phyloP scores from a whole-genome alignment of 371 early-diverging fungal genomes.

The Phascolomyces articulosus region DNA sequence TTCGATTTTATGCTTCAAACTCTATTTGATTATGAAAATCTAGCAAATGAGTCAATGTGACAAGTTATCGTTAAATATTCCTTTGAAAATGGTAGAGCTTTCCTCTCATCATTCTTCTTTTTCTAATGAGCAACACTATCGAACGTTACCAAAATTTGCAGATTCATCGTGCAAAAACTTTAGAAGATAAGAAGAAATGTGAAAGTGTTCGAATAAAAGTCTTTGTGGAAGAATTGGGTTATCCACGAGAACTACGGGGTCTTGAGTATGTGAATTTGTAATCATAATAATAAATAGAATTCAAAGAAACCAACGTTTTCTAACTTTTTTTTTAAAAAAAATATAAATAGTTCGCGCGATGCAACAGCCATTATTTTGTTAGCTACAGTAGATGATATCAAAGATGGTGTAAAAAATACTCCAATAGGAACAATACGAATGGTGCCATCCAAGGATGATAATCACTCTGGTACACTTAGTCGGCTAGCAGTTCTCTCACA shows the following conservation, averaged over 20 bases:
- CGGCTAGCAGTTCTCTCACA: constrained; percentile 39
- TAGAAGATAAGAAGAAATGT: constrained; percentile 24
- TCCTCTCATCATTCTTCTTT: too few relatives aligned
- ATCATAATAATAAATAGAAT: background rate
- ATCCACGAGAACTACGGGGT: constrained; percentile 26
- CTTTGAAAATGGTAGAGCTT: too few relatives aligned
- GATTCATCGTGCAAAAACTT: background rate
- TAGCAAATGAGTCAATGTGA: too few relatives aligned
- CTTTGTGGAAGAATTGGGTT: constrained; percentile 43
- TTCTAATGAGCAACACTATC: too few relatives aligned
- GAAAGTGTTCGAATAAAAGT: constrained; percentile 36
- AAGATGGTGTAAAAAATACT: constrained; percentile 10
- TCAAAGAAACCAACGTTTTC: background rate
- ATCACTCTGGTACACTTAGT: constrained; percentile 37
- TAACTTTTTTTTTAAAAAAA: background rate
- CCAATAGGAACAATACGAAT: constrained; percentile 43
- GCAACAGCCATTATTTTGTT: constrained; percentile 23
- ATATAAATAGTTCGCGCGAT: background rate
- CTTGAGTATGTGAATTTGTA: constrained; percentile 33
- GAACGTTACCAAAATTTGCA: background rate
- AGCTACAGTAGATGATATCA: constrained; percentile 23
- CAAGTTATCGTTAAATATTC: too few relatives aligned
- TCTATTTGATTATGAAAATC: too few relatives aligned
- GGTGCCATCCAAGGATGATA: constrained; percentile 18
- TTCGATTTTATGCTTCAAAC: too few relatives aligned